Evolutionary conservation across 768 basidiomycete genomes (phyloP), one percentile per base, ranked within the genome.

Genomic region (Infundibulicybe gibba): DNA sequence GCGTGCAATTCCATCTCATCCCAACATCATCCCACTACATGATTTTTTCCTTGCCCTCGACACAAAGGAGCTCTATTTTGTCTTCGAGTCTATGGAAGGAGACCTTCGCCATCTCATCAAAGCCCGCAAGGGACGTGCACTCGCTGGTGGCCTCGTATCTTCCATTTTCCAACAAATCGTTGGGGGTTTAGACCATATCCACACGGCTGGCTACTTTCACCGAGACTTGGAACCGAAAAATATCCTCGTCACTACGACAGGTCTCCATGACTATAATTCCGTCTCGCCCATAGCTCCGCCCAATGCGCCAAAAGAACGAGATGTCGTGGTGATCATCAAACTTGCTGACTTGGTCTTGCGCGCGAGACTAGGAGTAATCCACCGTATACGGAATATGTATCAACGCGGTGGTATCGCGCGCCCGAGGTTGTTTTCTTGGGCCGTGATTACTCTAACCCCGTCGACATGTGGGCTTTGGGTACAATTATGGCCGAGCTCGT

Each of bases 211-310:
- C 31, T 97, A 94, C 67, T 97, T 97, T 68, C 94, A 97, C 65
- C 88, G 94, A 39, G 94, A 97, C 64, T 94, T 97, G 90, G 97
- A 97, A 67, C 94, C 94, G 32, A 94, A 97, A 65, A 97, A 97
- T 58, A 84, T 97, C 5, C 80, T 97, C 41, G 94, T 97, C 57
- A 97, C 94, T 14, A 97, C 94, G 2, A 94, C 92, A 6, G 94
- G 94, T n/a, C 76, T 94, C 42, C 85, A 87, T 54, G 90, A 94
- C 66, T 97, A 97, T 61, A 81, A 81, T 15, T 78, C 87, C 10
- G 76, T 88, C 25, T 81, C 81, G 13, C 83, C 87, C 10, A 58
- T 77, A 40, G 77, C 82, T 11, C 71, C 75, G 41, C 78, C 74
- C 11, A 75, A 79, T 49, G 74, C 79, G 10, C 75, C 82, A 32